Evolutionary conservation across 805 yeast genomes (phyloP).

Genomic region (Torulaspora quercuum): DNA sequence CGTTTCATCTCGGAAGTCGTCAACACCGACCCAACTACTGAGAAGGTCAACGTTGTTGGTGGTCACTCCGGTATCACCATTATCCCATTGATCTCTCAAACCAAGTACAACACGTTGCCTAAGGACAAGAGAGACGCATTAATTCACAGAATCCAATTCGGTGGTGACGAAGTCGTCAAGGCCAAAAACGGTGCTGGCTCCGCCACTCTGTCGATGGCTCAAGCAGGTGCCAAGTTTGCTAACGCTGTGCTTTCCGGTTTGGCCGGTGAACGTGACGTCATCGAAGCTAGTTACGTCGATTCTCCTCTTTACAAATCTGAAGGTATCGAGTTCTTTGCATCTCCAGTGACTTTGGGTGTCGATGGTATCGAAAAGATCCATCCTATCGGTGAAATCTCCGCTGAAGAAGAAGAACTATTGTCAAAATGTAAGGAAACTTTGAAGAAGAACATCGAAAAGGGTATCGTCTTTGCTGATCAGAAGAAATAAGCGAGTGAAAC

Average conservation of each 20-base stretch:
- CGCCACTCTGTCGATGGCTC: slow-evolving; percentile 90
- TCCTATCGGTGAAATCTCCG: slow-evolving; percentile 66
- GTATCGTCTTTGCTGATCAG: slow-evolving; percentile 68
- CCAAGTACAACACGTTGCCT: slow-evolving; percentile 59
- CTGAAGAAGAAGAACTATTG: slow-evolving; percentile 82
- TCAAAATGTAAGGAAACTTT: slow-evolving; percentile 83
- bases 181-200: slow-evolving; percentile 95
- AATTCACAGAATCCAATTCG: slow-evolving; percentile 87
- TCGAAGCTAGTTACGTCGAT: slow-evolving; percentile 71
- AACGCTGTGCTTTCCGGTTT: slow-evolving; percentile 61
- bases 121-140: slow-evolving; percentile 64
- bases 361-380: slow-evolving; percentile 84
- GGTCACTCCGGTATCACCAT: slow-evolving; percentile 98
- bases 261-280: slow-evolving; percentile 58
- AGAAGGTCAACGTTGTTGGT: slow-evolving; percentile 85
- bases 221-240: slow-evolving; percentile 79
- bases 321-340: slow-evolving; percentile 96
- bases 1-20: slow-evolving; percentile 62
- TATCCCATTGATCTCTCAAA: slow-evolving; percentile 87
- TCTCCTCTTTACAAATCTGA: slow-evolving; percentile 78
- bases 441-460: slow-evolving; percentile 88
- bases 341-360: slow-evolving; percentile 89
- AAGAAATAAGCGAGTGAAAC: slow-evolving; percentile 14
- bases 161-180: slow-evolving; percentile 93
- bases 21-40: slow-evolving; percentile 66